Conservation (phyloP, 2,329 filamentous ascomycete species). For the Diaporthe vexans region DNA sequence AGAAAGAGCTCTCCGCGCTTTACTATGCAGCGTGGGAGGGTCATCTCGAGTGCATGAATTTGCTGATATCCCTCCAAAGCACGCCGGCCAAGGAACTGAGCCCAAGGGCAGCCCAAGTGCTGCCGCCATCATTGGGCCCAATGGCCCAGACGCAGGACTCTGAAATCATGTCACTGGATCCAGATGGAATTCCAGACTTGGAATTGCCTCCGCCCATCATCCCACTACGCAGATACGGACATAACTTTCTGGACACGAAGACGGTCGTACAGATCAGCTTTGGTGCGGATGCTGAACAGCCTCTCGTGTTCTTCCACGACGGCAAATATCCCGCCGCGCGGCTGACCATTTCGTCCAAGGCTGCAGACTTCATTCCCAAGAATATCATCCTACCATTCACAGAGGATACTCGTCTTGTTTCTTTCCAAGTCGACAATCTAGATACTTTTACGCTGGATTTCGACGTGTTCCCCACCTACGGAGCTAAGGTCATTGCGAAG, state of each 20-base stretch:
- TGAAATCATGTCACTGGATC: conserved; percentile 77
- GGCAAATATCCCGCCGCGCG: conserved; percentile 96
- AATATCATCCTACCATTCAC: conserved; percentile 96
- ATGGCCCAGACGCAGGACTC: conserved; percentile 65
- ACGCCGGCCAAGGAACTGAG: conserved; percentile 47
- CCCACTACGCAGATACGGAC: conserved; percentile 91
- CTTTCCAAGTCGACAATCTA: conserved; percentile 95
- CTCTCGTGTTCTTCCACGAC: conserved; percentile 96
- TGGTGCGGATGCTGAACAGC: conserved; percentile 79
- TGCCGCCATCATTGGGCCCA: conserved; percentile 53
- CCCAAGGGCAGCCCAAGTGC: conserved; percentile 58
- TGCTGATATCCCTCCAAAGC: conserved; percentile 68
- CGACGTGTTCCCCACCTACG: conserved; percentile 97
- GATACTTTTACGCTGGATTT: conserved; percentile 96
- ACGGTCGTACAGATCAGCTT: conserved; percentile 95
- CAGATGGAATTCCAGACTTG: conserved; percentile 91
- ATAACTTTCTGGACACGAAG: conserved; percentile 98
- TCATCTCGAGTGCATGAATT: conserved; percentile 92
- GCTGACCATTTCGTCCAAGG: conserved; percentile 95
- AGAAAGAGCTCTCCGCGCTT: conserved; percentile 94
- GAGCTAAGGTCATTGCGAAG: conserved; percentile 96
- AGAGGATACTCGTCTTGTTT: conserved; percentile 93
- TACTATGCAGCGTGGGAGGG: conserved; percentile 99
- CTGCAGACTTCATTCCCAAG: conserved; percentile 94
- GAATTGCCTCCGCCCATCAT: conserved; percentile 97